Base-by-base conservation (phyloP, 768 basidiomycete species). In the Panellus pusillus region DNA sequence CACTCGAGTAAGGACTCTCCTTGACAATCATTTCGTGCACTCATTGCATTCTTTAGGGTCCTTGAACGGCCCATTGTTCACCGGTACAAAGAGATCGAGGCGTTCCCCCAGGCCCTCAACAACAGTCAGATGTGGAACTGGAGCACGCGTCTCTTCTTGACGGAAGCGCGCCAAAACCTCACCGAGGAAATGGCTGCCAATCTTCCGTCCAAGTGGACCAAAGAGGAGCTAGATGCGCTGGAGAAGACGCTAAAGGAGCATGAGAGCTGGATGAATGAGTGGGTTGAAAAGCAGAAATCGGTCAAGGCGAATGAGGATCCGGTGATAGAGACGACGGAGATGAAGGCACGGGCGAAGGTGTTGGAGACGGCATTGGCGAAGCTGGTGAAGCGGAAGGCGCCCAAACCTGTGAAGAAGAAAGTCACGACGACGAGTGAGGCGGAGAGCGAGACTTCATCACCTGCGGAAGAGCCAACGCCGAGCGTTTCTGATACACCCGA, bases 21-120 rank as follows among this genome's bases (percentile, higher is more conserved):
- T 35, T 27, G 54, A 38, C 40, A 50, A 2, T 43, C 35, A 24
- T 40, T 20, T 46, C 32, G 29, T 40, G 54, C 55, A 29, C 36
- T 52, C 31, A 45, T 37, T 15, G 14, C 47, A 32, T 54, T 37
- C 5, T 32, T 0, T 61, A 94, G 92, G 72, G 70, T 75, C 18
- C 70, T 93, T 53, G 96, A 98, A 64, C 76, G 77, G 35, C 91
- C 93, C 5, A 84, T 97, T 58, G 79, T 92, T 44, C 81, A 87
- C 66, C 90, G 97, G 12, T 93, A 94, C 74, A 81, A 84, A 67
- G 97, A 99, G 71, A 88, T 90, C 42, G 83, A 89, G 59, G 84
- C 84, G 27, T 93, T 97, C 71, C 89, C 91, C 3, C 80, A 83
- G 57, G 84, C 87, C 1, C 76, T 98, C 50, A 89, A 93, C 65